phyloP scores from a whole-genome alignment of 2,329 filamentous ascomycete species.

The Epichloe hybrida region DNA sequence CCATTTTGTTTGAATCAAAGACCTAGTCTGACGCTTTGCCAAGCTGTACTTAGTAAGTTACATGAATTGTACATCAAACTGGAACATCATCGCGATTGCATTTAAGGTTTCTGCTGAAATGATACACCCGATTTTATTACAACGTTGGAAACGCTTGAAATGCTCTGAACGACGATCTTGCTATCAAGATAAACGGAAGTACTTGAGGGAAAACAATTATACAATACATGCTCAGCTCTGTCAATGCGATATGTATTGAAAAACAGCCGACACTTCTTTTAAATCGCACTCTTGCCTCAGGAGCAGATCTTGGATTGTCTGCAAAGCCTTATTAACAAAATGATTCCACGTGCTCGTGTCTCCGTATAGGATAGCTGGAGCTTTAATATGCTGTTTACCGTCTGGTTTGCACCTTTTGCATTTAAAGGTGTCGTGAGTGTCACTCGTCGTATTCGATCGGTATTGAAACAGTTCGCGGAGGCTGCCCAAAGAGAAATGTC shows the following conservation, averaged over 20 bases:
- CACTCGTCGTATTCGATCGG: slow-evolving; percentile 67
- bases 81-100: no score
- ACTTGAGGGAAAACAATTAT: neutral
- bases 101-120: no score
- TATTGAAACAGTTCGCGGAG: slow-evolving; percentile 92
- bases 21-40: no score
- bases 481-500: slow-evolving; percentile 87
- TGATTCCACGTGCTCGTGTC: slow-evolving; percentile 99
- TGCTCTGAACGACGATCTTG: no score
- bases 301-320: slow-evolving; percentile 78
- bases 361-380: slow-evolving; percentile 88
- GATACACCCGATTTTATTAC: no score
- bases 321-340: slow-evolving; percentile 69
- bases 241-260: slow-evolving; percentile 90
- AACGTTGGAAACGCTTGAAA: no score
- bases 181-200: no score
- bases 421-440: slow-evolving; percentile 98
- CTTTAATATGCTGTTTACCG: slow-evolving; percentile 77
- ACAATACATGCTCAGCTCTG: neutral
- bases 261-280: slow-evolving; percentile 78
- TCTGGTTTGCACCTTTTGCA: slow-evolving; percentile 89
- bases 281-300: slow-evolving; percentile 73
- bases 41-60: no score
- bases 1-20: no score
- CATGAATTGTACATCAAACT: no score